phyloP scores from a whole-genome alignment of 176 grass and related monocot species.

The Zizania latifolia region DNA sequence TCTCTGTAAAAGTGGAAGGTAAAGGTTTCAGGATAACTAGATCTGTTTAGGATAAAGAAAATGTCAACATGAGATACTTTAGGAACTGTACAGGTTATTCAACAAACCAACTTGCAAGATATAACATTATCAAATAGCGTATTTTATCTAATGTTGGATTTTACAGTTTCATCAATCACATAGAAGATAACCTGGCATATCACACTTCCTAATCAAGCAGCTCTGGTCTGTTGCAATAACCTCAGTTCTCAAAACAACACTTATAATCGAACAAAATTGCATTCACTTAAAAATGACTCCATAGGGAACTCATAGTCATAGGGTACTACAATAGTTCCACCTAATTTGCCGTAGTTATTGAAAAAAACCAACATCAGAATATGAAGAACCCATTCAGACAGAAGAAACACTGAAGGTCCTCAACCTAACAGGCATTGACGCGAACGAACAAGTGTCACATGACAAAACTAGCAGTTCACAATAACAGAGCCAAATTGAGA shows the following conservation, averaged over 20 bases:
- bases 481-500: background rate
- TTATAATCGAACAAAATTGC: background rate
- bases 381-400: too few species aligned
- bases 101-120: background rate
- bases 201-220: background rate
- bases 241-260: background rate
- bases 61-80: background rate
- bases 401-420: background rate
- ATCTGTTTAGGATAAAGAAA: background rate
- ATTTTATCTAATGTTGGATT: background rate
- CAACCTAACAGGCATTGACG: background rate
- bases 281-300: background rate
- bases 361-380: background rate
- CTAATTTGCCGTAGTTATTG: background rate
- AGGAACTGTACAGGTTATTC: background rate
- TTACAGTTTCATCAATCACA: background rate
- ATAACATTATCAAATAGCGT: background rate
- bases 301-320: background rate
- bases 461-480: background rate
- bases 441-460: background rate
- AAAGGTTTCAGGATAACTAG: background rate
- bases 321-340: background rate
- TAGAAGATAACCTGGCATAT: background rate
- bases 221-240: background rate
- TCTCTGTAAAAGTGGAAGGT: slow-evolving; percentile 46